phyloP scores from a whole-genome alignment of 768 basidiomycete species.

The Mycena belliarum region DNA sequence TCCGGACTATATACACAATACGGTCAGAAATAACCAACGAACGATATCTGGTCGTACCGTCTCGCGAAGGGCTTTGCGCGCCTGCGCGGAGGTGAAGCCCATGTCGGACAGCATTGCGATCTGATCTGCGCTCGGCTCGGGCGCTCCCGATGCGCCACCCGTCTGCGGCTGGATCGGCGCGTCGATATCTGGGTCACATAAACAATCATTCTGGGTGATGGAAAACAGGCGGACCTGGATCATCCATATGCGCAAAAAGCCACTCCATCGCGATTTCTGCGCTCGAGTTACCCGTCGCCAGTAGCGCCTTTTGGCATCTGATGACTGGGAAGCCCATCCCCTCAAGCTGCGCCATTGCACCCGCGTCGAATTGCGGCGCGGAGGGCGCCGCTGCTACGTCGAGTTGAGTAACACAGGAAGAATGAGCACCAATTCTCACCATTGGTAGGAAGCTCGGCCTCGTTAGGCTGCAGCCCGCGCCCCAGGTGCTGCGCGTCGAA shows the following conservation, averaged over 20 bases:
- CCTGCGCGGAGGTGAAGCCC: conserved; percentile 88
- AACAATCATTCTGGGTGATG: too few relatives aligned
- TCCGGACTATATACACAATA: conserved; percentile 50
- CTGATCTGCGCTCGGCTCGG: conserved; percentile 70
- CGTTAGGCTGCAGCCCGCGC: conserved; percentile 66
- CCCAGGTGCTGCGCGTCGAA: conserved; percentile 67
- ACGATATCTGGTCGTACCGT: conserved; percentile 67
- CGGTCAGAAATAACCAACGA: too few relatives aligned
- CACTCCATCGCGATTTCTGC: conserved; percentile 91
- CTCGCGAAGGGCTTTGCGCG: conserved; percentile 82
- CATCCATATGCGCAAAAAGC: conserved; percentile 95
- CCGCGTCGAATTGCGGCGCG: conserved; percentile 70
- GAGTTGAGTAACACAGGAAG: background rate
- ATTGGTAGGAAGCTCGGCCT: conserved; percentile 68
- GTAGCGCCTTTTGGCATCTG: conserved; percentile 86
- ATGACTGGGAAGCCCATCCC: conserved; percentile 90
- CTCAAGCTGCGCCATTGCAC: conserved; percentile 73
- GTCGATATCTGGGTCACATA: conserved; percentile 98
- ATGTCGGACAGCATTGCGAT: conserved; percentile 80
- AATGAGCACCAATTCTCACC: conserved; percentile 27
- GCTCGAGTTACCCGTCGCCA: conserved; percentile 80
- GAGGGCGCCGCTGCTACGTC: conserved; percentile 32
- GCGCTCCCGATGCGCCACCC: conserved; percentile 22
- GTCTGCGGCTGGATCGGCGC: conserved; percentile 54
- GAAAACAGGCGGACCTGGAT: conserved; percentile 52